Base-by-base conservation (phyloP, 2,329 filamentous ascomycete genomes). In the Bipolaris gigantea region DNA sequence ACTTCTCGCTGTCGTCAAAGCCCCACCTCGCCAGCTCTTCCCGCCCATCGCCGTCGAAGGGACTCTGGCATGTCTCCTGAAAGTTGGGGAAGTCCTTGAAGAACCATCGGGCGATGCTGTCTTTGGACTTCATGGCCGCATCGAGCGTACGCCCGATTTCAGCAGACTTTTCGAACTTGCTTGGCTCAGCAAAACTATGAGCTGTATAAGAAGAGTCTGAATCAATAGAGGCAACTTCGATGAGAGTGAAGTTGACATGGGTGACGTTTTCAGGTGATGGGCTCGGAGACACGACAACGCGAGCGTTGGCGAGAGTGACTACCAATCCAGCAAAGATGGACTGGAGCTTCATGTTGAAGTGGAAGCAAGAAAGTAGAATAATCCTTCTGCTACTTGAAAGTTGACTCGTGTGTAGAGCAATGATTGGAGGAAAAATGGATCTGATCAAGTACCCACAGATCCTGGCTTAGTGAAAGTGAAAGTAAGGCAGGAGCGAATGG, bases 11-110 rank as follows among this genome's bases (percentile, higher is more conserved):
- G 21, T 61, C 54, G 0, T 60, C 48, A 36, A 56, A 61, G 1
- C 56, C 59, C 57, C 59, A 61, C 8, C 36, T 50, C 10, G 27
- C 44, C 1, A 61, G 16, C 10, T 60, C 51, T 2, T 48, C 56
- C 5, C 48, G 45, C 1, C 50, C 53, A 19, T 56, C 53, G 2
- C 56, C 56, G 1, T 51, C 53, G 13, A 52, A 58, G 0, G 53
- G 53, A 5, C 48, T 52, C 5, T 58, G 56, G 5, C 49, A 55
- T 0, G 56, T 58, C 4, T 43, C 40, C 0, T 36, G 34, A 21
- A 48, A 56, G 7, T 53, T 47, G 0, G 56, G 56, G 7, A 50
- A 50, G 16, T 50, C 35, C 15, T 56, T 58, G 45, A 52, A 58
- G 45, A 58, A 55, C 56, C 56, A 58, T 1, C 53, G 34, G 0